Evolutionary conservation across 768 basidiomycete genomes (phyloP), one percentile per base, ranked within the genome.

Genomic region (Cystofilobasidium macerans): DNA sequence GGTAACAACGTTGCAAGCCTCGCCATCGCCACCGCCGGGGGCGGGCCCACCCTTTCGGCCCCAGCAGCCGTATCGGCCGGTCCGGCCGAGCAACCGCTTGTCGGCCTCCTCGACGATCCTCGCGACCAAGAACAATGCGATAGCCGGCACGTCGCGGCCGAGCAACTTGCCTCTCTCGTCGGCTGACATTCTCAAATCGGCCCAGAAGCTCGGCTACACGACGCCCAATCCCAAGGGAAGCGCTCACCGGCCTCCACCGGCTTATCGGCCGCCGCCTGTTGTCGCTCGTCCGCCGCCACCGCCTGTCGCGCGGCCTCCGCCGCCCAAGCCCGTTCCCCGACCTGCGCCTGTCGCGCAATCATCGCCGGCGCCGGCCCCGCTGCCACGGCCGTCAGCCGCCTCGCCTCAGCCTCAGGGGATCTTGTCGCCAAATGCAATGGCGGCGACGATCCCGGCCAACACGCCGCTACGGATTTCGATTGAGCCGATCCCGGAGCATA

Each of bases 401-500:
- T 51, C 48, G 24, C 24, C 48, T 3, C 51, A 30, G 51, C 51
- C 63, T 26, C 30, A 16, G 22, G 51, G 32, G 35, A 28, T 32
- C 20, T 54, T 33, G 8, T 47, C 32, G 26, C 61, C 61, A 2
- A 45, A 48, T 48, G 32, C 40, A 33, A 28, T 54, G 26, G 35
- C 47, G 35, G 26, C 51, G 11, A 28, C 24, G 62, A 12, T 38
- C 24, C 62, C 48, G 51, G 35, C 42, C 36, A 33, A n/a, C n/a
- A 38, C 22, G 63, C 53, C 28, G 56, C 38, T 57, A n/a, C 9
- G n/a, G 26, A 53, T 64, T 26, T 64, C 53, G 63, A 79, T 92
- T 48, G 85, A 84, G 9, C 84, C 86, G 7, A 72, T 74, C 30
- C 71, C 89, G 82, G 64, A 63, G 38, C 67, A n/a, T 54, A 68